Evolutionary conservation across 2,329 filamentous ascomycete genomes (phyloP).

Genomic region (Hortaea sp.): DNA sequence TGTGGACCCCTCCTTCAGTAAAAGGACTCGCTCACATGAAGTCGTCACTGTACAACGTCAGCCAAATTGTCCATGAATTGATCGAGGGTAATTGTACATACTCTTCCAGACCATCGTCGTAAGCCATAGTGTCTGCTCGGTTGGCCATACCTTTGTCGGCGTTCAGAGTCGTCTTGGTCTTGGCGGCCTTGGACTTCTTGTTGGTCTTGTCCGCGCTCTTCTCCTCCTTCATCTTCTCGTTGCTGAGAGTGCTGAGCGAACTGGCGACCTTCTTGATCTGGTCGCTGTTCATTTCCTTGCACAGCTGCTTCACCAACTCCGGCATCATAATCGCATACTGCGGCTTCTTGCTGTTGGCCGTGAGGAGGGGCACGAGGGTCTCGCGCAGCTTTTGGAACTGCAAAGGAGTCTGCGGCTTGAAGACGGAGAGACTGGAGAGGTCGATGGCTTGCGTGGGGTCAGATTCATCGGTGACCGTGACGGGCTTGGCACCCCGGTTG

Average conservation of each 20-base stretch:
- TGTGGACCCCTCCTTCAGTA: neutral
- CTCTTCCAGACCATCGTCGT: slow-evolving; percentile 76
- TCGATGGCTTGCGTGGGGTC: slow-evolving; percentile 75
- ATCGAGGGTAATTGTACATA: slow-evolving; percentile 41
- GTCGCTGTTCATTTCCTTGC: slow-evolving; percentile 77
- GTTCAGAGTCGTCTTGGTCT: slow-evolving; percentile 81
- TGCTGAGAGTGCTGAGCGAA: slow-evolving; percentile 75
- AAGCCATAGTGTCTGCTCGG: slow-evolving; percentile 61
- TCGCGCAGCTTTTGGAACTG: slow-evolving; percentile 75
- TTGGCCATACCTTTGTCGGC: slow-evolving; percentile 48
- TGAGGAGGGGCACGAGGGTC: slow-evolving; percentile 68
- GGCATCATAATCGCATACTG: slow-evolving; percentile 85
- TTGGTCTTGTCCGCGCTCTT: slow-evolving; percentile 86
- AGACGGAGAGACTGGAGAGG: slow-evolving; percentile 67
- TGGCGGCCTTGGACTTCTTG: slow-evolving; percentile 95
- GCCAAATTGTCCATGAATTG: neutral
- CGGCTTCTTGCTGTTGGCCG: slow-evolving; percentile 69
- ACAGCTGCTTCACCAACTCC: slow-evolving; percentile 79
- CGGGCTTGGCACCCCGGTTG: slow-evolving; percentile 56
- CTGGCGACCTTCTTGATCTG: slow-evolving; percentile 96
- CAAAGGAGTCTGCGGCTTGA: slow-evolving; percentile 78
- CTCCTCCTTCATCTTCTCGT: slow-evolving; percentile 98
- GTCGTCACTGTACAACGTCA: slow-evolving; percentile 45
- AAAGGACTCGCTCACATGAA: slow-evolving; percentile 51
- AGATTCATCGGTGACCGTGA: slow-evolving; percentile 57